Percentiles rank a stretch among this genome's conserved stretches.
Conservation (phyloP, 2,329 filamentous ascomycete genomes). For the Arachnomyces sp. region DNA sequence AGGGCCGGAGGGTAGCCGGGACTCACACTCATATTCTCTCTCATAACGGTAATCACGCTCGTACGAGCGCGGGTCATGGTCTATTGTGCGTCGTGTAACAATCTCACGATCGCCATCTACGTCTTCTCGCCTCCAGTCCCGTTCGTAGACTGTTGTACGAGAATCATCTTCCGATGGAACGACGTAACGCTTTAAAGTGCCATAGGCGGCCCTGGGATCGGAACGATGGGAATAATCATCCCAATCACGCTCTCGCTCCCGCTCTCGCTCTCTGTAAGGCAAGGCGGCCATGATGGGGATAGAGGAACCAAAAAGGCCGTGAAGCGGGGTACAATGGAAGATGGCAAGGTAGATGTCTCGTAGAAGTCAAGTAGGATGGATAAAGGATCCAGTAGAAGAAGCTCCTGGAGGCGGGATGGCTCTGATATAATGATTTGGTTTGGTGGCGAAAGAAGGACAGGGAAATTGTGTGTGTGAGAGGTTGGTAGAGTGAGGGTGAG, state of each 20-base stretch:
- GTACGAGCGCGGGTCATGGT: constrained; percentile 40
- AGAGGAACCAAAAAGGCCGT: constrained; percentile 1
- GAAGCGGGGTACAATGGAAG: background rate
- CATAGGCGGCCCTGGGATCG: constrained; percentile 39
- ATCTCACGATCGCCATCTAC: constrained; percentile 32
- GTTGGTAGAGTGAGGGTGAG: too few species aligned
- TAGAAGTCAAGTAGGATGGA: background rate
- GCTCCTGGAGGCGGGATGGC: background rate
- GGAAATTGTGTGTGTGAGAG: too few species aligned
- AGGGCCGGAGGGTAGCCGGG: constrained; percentile 34
- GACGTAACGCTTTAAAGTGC: constrained; percentile 54
- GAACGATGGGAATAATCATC: constrained; percentile 34
- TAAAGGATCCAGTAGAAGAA: background rate
- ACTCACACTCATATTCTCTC: constrained; percentile 39
- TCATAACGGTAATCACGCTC: constrained; percentile 37
- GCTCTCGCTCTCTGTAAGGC: constrained; percentile 32
- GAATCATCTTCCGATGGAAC: constrained; percentile 35
- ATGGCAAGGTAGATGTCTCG: background rate
- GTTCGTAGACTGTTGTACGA: constrained; percentile 26
- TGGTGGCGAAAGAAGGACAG: too few species aligned
- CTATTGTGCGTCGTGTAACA: constrained; percentile 39
- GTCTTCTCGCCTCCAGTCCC: constrained; percentile 19
- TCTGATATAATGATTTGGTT: too few species aligned
- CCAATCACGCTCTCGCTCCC: constrained; percentile 34
- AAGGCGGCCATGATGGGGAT: constrained; percentile 23